Conservation (phyloP, 164 flowering plant genomes). For the Aristolochia californica region DNA sequence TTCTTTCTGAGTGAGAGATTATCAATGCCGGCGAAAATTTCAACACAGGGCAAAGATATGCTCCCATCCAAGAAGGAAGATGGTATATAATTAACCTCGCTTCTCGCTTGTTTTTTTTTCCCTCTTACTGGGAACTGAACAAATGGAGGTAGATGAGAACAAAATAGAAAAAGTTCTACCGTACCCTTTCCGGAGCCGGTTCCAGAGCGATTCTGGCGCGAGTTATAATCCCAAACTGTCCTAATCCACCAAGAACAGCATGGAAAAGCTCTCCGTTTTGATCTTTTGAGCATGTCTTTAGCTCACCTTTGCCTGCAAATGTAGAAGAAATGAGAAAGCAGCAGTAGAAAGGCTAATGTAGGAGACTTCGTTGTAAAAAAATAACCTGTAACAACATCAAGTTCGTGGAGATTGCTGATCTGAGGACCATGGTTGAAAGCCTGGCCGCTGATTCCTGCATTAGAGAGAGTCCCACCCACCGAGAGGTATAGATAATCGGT, state of each 20-base stretch:
- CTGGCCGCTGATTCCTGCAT: slow-evolving; percentile 96
- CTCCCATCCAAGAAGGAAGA: too few relatives aligned
- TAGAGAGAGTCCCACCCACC: slow-evolving; percentile 92
- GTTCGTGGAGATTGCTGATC: slow-evolving; percentile 70
- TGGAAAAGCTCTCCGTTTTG: slow-evolving; percentile 60
- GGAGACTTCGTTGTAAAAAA: too few relatives aligned
- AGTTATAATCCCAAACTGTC: slow-evolving; percentile 95
- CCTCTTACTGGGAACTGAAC: too few relatives aligned
- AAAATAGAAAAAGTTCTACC: too few relatives aligned
- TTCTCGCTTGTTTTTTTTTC: too few relatives aligned
- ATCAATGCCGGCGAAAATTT: too few relatives aligned
- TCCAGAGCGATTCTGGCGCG: slow-evolving; percentile 88
- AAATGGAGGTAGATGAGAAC: too few relatives aligned
- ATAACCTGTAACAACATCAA: slow-evolving; percentile 95
- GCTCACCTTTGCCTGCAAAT: slow-evolving; percentile 72
- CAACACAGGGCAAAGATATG: too few relatives aligned
- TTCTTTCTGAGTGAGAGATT: too few relatives aligned
- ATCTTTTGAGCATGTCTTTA: slow-evolving; percentile 61
- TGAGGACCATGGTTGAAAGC: slow-evolving; percentile 96
- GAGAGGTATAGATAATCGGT: slow-evolving; percentile 89
- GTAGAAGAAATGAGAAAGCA: too few relatives aligned
- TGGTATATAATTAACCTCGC: too few relatives aligned
- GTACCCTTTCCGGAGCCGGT: slow-evolving; percentile 81
- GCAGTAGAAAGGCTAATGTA: too few relatives aligned
- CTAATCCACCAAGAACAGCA: slow-evolving; percentile 84